Evolutionary conservation across 371 early-diverging fungal genomes (phyloP).

Genomic region (Zopfochytrium polystomum): DNA sequence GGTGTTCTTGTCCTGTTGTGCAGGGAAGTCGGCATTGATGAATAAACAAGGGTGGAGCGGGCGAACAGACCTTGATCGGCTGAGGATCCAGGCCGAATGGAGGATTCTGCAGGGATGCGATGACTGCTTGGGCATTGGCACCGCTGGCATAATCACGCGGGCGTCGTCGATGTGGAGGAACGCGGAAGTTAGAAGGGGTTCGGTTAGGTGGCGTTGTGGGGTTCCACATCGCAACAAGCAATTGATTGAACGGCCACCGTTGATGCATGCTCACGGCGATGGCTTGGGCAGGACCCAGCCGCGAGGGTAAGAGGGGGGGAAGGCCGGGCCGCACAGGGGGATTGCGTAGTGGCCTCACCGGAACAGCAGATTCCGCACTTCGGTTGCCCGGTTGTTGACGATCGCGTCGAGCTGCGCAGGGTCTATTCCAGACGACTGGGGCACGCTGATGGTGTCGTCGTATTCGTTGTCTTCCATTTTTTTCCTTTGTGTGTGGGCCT

Average conservation of each 20-base stretch:
- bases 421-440: conserved; percentile 39
- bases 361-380: conserved; percentile 27
- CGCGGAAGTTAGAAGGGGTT: neutral
- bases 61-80: conserved; percentile 61
- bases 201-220: neutral
- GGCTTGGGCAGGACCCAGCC: conserved; percentile 7
- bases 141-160: conserved; percentile 27
- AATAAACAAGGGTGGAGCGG: neutral
- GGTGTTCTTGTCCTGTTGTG: conserved; percentile 60
- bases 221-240: neutral
- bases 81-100: conserved; percentile 54
- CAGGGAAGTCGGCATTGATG: neutral
- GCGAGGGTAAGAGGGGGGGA: neutral
- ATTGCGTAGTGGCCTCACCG: conserved; percentile 20
- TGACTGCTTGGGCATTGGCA: conserved; percentile 42
- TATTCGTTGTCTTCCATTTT: conserved; percentile 81
- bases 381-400: conserved; percentile 29
- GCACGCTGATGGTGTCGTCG: conserved; percentile 66
- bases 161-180: neutral
- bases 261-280: conserved; percentile 9
- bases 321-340: no score
- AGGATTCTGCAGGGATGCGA: conserved; percentile 5
- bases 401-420: conserved; percentile 55
- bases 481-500: no score
- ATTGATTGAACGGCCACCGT: conserved; percentile 1